A percentile compares a stretch with the other conserved stretches of the same genome.
phyloP scores from a whole-genome alignment of 306 rosid species.

The Dryas octopetala region DNA sequence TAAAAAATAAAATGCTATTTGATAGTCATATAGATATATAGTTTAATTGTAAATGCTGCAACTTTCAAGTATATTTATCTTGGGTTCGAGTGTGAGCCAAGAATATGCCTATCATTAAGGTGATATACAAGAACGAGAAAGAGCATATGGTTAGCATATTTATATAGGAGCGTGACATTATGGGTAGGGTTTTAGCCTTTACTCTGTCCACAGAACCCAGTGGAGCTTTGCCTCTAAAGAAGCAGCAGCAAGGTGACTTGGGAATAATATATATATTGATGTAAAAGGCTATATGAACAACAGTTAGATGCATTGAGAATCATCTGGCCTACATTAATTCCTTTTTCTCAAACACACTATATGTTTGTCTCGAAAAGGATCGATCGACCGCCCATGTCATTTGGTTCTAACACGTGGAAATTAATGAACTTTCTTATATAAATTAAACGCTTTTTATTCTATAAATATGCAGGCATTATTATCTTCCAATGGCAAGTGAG shows the following conservation, averaged over 20 bases:
- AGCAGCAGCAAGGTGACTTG: conserved; percentile 5
- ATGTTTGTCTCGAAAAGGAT: no score
- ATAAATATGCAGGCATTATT: no score
- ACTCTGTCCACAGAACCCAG: not conserved
- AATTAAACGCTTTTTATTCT: no score
- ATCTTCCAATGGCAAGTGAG: not conserved
- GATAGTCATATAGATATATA: no score
- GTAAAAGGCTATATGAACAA: not conserved
- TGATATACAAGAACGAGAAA: not conserved
- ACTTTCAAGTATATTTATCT: no score
- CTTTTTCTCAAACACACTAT: no score
- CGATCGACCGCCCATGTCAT: not conserved
- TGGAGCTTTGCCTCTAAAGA: conserved; percentile 5
- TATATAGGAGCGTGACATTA: not conserved
- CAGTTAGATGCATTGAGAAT: not conserved
- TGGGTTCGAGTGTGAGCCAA: not conserved
- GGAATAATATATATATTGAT: not conserved
- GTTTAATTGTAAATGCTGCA: no score
- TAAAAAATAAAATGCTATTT: no score
- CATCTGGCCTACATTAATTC: no score
- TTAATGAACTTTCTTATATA: no score
- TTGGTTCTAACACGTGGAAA: conserved; percentile 9
- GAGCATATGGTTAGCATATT: not conserved
- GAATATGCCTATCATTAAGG: not conserved
- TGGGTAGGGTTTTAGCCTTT: not conserved